Evolutionary conservation across 768 basidiomycete species (phyloP).

Genomic region (Mycena haematopus): DNA sequence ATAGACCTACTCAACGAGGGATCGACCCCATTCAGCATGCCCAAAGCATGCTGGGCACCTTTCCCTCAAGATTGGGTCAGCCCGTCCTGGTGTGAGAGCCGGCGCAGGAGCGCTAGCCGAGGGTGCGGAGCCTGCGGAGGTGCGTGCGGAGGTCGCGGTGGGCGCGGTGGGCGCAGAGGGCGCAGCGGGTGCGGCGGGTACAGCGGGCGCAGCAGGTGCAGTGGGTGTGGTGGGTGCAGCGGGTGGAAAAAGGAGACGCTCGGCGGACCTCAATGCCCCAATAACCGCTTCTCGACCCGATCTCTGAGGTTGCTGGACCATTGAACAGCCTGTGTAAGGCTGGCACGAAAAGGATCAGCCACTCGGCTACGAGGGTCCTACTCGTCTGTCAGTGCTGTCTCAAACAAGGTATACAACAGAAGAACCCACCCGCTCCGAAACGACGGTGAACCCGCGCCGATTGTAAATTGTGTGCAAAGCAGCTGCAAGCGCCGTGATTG

Average conservation of each 20-base stretch:
- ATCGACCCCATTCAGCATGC: constrained; percentile 34
- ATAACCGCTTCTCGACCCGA: constrained; percentile 28
- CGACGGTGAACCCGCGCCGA: constrained; percentile 33
- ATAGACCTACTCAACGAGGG: not conserved
- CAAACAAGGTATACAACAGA: not conserved
- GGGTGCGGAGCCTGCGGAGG: too few species aligned
- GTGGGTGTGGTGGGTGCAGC: not conserved
- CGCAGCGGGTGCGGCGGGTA: too few species aligned
- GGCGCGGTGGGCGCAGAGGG: too few species aligned
- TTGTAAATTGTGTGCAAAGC: constrained; percentile 39
- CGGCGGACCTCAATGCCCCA: not conserved
- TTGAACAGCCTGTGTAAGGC: constrained; percentile 35
- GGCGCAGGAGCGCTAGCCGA: too few species aligned
- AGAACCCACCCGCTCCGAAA: constrained; percentile 21
- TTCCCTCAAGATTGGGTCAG: constrained; percentile 33
- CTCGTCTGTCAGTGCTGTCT: too few species aligned
- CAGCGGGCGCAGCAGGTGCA: too few species aligned
- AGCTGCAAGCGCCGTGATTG: constrained; percentile 28
- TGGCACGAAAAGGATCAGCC: constrained; percentile 34
- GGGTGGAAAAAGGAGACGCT: not conserved
- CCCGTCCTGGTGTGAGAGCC: not conserved
- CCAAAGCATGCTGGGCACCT: constrained; percentile 44
- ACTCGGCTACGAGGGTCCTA: constrained; percentile 26
- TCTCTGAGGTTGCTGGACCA: constrained; percentile 37
- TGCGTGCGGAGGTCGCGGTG: too few species aligned